Percentiles rank a stretch among this genome's conserved stretches.
Conservation (phyloP, 2,329 filamentous ascomycete species). For the Pestalotiopsis sp. region DNA sequence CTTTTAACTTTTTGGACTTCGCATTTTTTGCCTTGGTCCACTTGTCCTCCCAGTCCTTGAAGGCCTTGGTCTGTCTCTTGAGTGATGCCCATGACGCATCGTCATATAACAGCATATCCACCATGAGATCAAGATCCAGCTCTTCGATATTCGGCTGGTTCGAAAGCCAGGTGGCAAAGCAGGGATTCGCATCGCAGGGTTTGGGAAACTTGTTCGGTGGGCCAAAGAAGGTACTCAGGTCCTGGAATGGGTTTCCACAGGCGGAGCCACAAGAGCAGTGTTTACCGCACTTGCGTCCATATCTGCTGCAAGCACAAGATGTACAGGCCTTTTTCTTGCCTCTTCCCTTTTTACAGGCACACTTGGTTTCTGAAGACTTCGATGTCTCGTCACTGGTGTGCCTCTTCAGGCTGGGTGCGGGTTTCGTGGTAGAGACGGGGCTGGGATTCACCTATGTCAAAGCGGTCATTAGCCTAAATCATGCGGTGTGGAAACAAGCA, state of each 20-base stretch:
- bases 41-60: constrained; percentile 33
- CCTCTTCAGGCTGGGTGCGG: neutral
- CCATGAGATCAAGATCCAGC: constrained; percentile 35
- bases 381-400: constrained; percentile 28
- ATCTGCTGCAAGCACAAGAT: constrained; percentile 35
- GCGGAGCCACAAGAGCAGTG: constrained; percentile 32
- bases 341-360: constrained; percentile 36
- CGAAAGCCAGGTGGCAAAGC: constrained; percentile 36
- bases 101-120: constrained; percentile 36
- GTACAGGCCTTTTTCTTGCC: constrained; percentile 36
- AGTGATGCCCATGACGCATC: constrained; percentile 35
- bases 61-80: constrained; percentile 28
- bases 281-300: constrained; percentile 31
- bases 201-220: constrained; percentile 29
- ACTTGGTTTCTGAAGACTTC: constrained; percentile 29
- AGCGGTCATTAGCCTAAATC: neutral
- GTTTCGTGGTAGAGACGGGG: constrained; percentile 21
- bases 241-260: constrained; percentile 36
- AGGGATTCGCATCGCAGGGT: constrained; percentile 33
- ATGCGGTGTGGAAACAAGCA: constrained; percentile 5
- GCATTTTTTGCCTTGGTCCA: constrained; percentile 32
- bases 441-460: constrained; percentile 27
- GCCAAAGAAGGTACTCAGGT: constrained; percentile 36
- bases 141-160: constrained; percentile 38
- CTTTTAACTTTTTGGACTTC: constrained; percentile 33